Base-by-base conservation (phyloP, 2,329 filamentous ascomycete genomes). In the Aspergillus terreus region DNA sequence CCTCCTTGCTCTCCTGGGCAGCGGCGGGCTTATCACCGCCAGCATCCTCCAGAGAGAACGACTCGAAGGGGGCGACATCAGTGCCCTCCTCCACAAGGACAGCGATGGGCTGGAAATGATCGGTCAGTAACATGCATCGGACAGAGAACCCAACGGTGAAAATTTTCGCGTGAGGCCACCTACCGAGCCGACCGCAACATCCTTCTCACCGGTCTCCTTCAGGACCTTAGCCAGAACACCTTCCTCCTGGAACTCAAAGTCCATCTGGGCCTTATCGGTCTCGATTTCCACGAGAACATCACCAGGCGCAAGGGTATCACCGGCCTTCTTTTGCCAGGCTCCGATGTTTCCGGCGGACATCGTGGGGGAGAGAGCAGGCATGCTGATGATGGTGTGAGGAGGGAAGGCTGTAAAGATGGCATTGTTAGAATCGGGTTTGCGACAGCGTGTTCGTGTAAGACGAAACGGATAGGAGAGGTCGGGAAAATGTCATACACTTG, bases 201-300 rank as follows among this genome's bases (percentile, higher is more conserved):
- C 94, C 81, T 97, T 99, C 75, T 87, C 87, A 60, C 95, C 95
- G 54, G 87, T 86, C 43, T 96, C 88, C 78, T 91, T 94, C 68
- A 99, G 80, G 58, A 97, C 82, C 82, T 96, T 96, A 67, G 94
- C 92, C 62, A 99, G 82, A 55, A 95, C 83, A 79, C 92, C 94
- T 72, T 97, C 94, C 69, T 99, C 94, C 77, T 99, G 94, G 77
- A 95, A 97, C 77, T 99, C 94, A 73, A 99, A 97, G 80, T 99
- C 94, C 94, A 99, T 99, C 80, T 97, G 94, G 59, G 94, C 94
- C 83, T 99, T 99, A 78, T 99, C 94, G 65, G 94, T 99, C 83
- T 99, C 94, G 67, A 97, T 96, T 81, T 96, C 92, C 63, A 96
- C 92, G 63, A 99, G 79, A 44, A 99, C 94, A 72, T 99, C 94